Base-by-base conservation (phyloP, 305 asterid species). In the Ilex paraguariensis region DNA sequence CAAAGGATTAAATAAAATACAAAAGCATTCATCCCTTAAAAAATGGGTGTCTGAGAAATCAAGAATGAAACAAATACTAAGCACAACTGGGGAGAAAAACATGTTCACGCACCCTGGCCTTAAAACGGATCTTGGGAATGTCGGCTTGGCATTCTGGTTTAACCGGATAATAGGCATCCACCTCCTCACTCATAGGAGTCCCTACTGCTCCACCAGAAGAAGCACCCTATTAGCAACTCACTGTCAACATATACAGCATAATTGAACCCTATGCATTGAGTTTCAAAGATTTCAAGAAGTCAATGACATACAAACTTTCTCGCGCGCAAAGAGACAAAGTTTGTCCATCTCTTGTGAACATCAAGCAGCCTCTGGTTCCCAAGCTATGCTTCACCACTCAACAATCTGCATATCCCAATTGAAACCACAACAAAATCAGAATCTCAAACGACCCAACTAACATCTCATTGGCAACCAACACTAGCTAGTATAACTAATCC, bases 61-160 rank as follows among this genome's bases (percentile, higher is more conserved):
- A 49, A 4, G 53, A 45, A 1, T 49, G 53, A 7, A 49, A 49
- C 53, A 49, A 4, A 49, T 6, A 5, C 14, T 15, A 61, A 42
- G 45, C 42, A 63, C 64, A 40, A 54, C 28, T 31, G 57, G 54
- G 60, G 59, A 59, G 12, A 60, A 21, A 60, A 68, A 30, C 13
- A 54, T 13, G 17, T 28, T 9, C 21, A 49, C 87, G 56, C 65
- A 92, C 98, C 92, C 95, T 76, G 12, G 98, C 85, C 70, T 87
- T 92, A 72, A 92, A 92, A 48, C 93, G 87, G 59, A 91, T 85
- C 81, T 82, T 82, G 57, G 96, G 97, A 55, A 81, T 88, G 73
- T 87, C 93, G 50, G 82, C 95, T 73, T 70, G 85, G 63, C 94
- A 89, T 74, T 87, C 96, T 28, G 90, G 86, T 66, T 87, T 89